These are phyloP conservation scores for Ophiostoma ulmi DNA, from an alignment of 2,329 filamentous ascomycete genomes.

Conservation along the genomic window DNA sequence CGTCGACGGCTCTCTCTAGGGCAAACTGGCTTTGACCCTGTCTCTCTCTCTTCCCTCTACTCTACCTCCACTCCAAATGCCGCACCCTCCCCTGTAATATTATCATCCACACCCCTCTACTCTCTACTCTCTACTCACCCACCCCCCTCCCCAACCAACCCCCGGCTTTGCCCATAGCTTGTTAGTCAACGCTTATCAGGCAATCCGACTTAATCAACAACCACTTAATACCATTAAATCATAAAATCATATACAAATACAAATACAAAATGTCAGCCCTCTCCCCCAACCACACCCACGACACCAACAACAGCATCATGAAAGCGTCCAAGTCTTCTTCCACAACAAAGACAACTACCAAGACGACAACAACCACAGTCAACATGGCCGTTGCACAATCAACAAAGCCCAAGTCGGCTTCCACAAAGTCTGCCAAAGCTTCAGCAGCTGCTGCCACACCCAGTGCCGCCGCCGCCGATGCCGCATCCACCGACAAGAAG, in stretches of 20 bases:
- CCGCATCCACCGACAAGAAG: slow-evolving; percentile 51
- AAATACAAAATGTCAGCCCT: slow-evolving; percentile 60
- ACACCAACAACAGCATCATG: slow-evolving; percentile 43
- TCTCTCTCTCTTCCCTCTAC: not conserved
- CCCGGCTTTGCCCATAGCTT: slow-evolving; percentile 27
- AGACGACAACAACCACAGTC: slow-evolving; percentile 36
- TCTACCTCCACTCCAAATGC: slow-evolving; percentile 17
- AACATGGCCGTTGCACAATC: slow-evolving; percentile 59
- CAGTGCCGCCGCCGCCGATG: not conserved
- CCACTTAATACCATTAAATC: slow-evolving; percentile 7
- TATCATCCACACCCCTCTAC: slow-evolving; percentile 22
- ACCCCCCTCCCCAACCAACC: slow-evolving; percentile 27
- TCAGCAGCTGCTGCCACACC: slow-evolving; percentile 30
- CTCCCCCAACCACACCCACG: slow-evolving; percentile 51
- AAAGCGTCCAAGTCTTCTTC: slow-evolving; percentile 26
- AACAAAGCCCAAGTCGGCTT: slow-evolving; percentile 53
- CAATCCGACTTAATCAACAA: slow-evolving; percentile 15
- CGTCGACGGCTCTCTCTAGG: slow-evolving; percentile 21
- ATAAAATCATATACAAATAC: slow-evolving; percentile 31
- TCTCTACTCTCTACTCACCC: slow-evolving; percentile 23
- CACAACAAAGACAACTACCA: slow-evolving; percentile 25
- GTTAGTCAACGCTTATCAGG: slow-evolving; percentile 27
- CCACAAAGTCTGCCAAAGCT: slow-evolving; percentile 40
- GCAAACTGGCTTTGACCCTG: slow-evolving; percentile 26
- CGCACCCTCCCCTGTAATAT: slow-evolving; percentile 7